These are phyloP conservation scores for Tolypocladium amazonense DNA, from an alignment of 2,329 filamentous ascomycete species.

Conservation along the genomic window DNA sequence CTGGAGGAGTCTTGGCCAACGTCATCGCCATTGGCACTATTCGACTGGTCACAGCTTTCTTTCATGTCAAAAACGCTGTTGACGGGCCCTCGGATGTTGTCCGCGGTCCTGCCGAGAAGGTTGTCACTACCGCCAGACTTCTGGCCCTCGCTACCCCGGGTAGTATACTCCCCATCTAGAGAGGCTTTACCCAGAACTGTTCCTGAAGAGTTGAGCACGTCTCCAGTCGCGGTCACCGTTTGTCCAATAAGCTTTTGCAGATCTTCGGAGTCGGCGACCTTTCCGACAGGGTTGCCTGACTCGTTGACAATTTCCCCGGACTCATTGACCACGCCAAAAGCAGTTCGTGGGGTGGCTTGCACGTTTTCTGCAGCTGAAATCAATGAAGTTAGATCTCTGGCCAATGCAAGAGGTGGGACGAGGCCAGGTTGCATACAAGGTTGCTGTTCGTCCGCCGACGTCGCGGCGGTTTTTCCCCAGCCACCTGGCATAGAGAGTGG, in stretches of 20 bases:
- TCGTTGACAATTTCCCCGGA: constrained; percentile 33
- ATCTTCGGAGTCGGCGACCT: constrained; percentile 27
- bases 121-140: constrained; percentile 17
- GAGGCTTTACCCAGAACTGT: constrained; percentile 31
- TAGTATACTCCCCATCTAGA: constrained; percentile 30
- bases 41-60: not conserved
- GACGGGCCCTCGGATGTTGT: constrained; percentile 9
- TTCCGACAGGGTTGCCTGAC: constrained; percentile 31
- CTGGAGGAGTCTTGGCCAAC: not conserved
- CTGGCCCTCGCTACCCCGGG: constrained; percentile 3
- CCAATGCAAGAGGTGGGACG: not conserved
- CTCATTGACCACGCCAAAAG: constrained; percentile 31
- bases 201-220: constrained; percentile 17
- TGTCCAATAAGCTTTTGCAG: constrained; percentile 29
- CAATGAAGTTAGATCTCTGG: not conserved
- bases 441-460: not conserved
- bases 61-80: constrained; percentile 6
- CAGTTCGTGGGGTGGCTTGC: constrained; percentile 22
- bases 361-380: constrained; percentile 5
- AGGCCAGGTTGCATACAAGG: not conserved
- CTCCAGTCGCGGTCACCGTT: constrained; percentile 23
- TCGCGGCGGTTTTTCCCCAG: not conserved
- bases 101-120: constrained; percentile 17
- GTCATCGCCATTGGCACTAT: not conserved
- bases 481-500: not conserved